Percentiles rank a stretch among this genome's conserved stretches.
Evolutionary conservation across 768 basidiomycete species (phyloP).

Genomic region (Mycena indigotica): DNA sequence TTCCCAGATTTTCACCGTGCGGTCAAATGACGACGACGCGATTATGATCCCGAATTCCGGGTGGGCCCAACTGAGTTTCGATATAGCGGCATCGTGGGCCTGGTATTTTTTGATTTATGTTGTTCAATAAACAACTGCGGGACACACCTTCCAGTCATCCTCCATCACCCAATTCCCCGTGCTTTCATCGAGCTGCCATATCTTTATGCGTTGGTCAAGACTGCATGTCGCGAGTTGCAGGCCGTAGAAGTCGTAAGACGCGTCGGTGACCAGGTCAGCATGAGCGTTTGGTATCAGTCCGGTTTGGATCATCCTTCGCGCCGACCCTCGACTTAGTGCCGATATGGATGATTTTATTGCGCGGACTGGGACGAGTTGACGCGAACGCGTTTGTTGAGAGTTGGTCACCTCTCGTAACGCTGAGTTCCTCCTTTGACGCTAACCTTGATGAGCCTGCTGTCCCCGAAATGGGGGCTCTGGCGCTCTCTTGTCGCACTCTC

Average conservation of each 20-base stretch:
- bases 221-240: conserved; percentile 78
- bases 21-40: conserved; percentile 86
- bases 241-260: conserved; percentile 91
- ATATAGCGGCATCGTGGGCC: conserved; percentile 94
- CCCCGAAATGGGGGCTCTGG: conserved; percentile 55
- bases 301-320: conserved; percentile 78
- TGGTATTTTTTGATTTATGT: conserved; percentile 32
- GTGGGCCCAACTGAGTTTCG: conserved; percentile 86
- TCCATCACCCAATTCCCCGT: conserved; percentile 77
- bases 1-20: conserved; percentile 90
- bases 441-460: conserved; percentile 21
- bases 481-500: conserved; percentile 57
- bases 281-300: conserved; percentile 79
- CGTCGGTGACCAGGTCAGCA: conserved; percentile 80
- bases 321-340: too few relatives aligned
- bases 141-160: conserved; percentile 86
- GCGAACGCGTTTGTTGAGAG: neutral
- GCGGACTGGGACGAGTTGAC: neutral
- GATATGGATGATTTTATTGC: too few relatives aligned
- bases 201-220: conserved; percentile 84
- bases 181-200: conserved; percentile 77
- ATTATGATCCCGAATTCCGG: conserved; percentile 89
- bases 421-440: neutral
- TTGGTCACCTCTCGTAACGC: neutral
- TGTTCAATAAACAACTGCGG: neutral